phyloP scores from a whole-genome alignment of 768 basidiomycete species.

The Agaricus blazei region DNA sequence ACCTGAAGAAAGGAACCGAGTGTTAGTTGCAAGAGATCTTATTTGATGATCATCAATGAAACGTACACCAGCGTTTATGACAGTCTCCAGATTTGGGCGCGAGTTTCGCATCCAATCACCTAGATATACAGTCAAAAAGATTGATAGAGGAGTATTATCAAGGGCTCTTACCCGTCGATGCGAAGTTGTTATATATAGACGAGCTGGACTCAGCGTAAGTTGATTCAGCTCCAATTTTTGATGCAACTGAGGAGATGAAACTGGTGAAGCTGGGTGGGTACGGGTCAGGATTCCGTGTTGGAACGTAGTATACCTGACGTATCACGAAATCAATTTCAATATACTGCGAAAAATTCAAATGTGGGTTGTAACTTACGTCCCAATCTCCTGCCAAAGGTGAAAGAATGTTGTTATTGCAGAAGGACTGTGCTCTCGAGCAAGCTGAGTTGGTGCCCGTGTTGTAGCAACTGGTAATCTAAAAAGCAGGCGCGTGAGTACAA shows the following conservation, averaged over 20 bases:
- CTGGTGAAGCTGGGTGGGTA: constrained; percentile 40
- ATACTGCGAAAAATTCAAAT: no score
- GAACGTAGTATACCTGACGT: constrained; percentile 43
- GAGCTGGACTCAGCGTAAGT: constrained; percentile 36
- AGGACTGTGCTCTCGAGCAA: constrained; percentile 53
- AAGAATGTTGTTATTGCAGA: constrained; percentile 54
- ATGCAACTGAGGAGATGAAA: constrained; percentile 24
- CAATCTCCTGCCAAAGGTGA: constrained; percentile 49
- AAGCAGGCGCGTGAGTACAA: neutral
- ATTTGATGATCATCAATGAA: neutral
- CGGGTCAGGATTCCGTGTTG: constrained; percentile 33
- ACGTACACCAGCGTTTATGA: constrained; percentile 50
- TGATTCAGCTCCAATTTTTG: constrained; percentile 38
- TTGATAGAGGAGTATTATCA: neutral
- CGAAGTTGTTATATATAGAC: constrained; percentile 43
- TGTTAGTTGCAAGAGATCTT: neutral
- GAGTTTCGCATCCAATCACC: constrained; percentile 58
- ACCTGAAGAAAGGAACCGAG: constrained; percentile 17
- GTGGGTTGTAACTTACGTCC: constrained; percentile 31
- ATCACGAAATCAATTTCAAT: neutral
- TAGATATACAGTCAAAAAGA: constrained; percentile 9
- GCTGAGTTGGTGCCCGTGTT: constrained; percentile 39
- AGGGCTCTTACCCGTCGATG: constrained; percentile 30
- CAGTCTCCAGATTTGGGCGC: constrained; percentile 44
- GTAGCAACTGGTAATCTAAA: constrained; percentile 51